phyloP scores from a whole-genome alignment of 345 rosid species.

The Citrus glauca region DNA sequence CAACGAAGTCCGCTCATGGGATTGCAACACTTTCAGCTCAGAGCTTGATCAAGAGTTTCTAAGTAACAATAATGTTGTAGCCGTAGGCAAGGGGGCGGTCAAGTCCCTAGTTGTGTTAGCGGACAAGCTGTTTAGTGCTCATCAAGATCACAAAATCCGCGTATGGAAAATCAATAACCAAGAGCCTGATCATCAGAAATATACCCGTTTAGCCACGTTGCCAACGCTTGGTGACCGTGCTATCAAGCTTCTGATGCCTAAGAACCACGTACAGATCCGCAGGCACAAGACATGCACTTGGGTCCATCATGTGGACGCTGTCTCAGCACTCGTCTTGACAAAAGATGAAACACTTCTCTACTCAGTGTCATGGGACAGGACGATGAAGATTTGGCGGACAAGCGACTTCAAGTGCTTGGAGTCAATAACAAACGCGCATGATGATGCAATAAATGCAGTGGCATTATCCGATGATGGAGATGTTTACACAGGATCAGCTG shows the following conservation, averaged over 20 bases:
- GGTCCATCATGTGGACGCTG: constrained; percentile 84
- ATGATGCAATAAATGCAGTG: constrained; percentile 82
- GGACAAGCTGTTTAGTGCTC: constrained; percentile 84
- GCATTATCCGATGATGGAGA: constrained; percentile 54
- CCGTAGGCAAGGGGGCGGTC: constrained; percentile 65
- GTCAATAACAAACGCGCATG: constrained; percentile 75
- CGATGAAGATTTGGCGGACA: constrained; percentile 86
- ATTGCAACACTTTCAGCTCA: constrained; percentile 31
- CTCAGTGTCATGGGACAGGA: constrained; percentile 93
- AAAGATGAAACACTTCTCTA: constrained; percentile 63
- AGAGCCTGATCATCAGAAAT: constrained; percentile 39
- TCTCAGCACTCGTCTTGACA: constrained; percentile 75
- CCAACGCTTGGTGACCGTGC: constrained; percentile 84
- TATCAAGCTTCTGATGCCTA: constrained; percentile 48
- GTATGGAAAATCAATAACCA: constrained; percentile 70
- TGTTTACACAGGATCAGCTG: constrained; percentile 86
- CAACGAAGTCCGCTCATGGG: constrained; percentile 64
- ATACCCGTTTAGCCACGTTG: constrained; percentile 65
- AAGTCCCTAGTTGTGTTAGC: constrained; percentile 62
- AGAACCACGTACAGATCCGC: constrained; percentile 62
- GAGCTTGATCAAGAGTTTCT: constrained; percentile 21
- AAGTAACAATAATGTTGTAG: constrained; percentile 23
- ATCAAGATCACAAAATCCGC: constrained; percentile 92
- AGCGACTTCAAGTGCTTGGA: constrained; percentile 77
- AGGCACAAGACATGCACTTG: constrained; percentile 80